These are phyloP conservation scores for Acanthochlamys bracteata DNA, from an alignment of 106 monocot species.

Conservation along the genomic window DNA sequence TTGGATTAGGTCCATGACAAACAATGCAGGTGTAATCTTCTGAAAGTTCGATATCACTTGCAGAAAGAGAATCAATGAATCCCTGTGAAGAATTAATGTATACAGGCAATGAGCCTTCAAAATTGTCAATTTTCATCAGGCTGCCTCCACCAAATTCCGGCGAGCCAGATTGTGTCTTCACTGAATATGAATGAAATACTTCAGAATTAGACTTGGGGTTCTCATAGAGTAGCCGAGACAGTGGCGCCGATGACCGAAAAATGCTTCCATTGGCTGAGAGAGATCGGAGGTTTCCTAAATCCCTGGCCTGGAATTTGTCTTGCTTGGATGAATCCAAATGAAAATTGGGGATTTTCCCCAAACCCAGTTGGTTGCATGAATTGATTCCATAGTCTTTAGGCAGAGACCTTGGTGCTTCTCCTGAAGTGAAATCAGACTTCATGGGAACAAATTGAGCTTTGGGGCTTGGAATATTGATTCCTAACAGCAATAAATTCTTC, in stretches of 20 bases:
- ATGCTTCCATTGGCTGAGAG: conserved; percentile 22
- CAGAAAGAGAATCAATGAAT: conserved; percentile 8
- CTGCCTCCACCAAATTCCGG: neutral
- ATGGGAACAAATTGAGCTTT: neutral
- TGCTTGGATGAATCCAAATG: neutral
- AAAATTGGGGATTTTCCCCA: neutral
- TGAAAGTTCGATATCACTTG: conserved; percentile 30
- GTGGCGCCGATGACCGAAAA: conserved; percentile 3
- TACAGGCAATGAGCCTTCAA: conserved; percentile 21
- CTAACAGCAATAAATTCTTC: conserved; percentile 15
- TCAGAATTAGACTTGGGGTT: conserved; percentile 18
- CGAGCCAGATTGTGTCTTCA: conserved; percentile 1
- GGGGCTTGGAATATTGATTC: conserved; percentile 21
- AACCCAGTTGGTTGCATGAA: neutral
- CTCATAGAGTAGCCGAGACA: conserved; percentile 1
- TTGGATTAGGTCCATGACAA: conserved; percentile 25
- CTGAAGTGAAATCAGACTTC: neutral
- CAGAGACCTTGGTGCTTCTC: conserved; percentile 21
- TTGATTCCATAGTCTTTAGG: conserved; percentile 17
- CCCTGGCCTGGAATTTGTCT: conserved; percentile 11
- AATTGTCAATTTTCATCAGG: neutral
- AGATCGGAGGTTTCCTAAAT: conserved; percentile 31
- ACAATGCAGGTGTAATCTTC: conserved; percentile 38
- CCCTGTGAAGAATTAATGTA: conserved; percentile 19
- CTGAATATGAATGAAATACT: neutral